Evolutionary conservation across 495 filamentous ascomycete genomes (phyloP), one percentile per base, ranked within the genome.

Genomic region (Tuber aestivum): DNA sequence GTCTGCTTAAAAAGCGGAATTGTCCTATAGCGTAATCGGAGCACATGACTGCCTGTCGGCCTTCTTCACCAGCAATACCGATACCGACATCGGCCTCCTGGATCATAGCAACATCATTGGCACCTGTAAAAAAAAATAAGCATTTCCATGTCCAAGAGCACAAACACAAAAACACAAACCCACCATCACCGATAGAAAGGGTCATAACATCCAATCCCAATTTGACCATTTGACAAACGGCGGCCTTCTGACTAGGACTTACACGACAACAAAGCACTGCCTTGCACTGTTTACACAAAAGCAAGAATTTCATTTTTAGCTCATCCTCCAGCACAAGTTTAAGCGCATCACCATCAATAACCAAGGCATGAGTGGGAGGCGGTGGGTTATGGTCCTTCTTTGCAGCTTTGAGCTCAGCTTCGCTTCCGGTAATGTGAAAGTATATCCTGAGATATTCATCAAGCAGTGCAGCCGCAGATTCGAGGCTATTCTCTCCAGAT

Each of bases 21-120:
- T 99, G 96, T 27, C 94, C 96, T 82, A 99, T 97, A 50, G 95
- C 95, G 84, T 97, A 99, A 84, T 99, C 96, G 16, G 96, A 95
- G 61, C 93, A 97, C 96, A 99, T 99, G 82, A 94, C 96, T 56
- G 96, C 96, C 84, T 97, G 94, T 83, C 96, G 88, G 73, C 96
- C 96, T 88, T 99, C 96, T 78, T 94, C 93, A 84, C 96, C 96
- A 76, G 96, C 95, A 84, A 99, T 97, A 84, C 96, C 96, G 73
- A 99, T 95, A 84, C 96, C 96, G 32, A 98, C 93, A 85, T 99
- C 94, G 7, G 96, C 96, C 84, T 98, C 94, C 85, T 99, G 96
- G 83, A 99, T 99, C 96, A 99, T 99, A 50, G 96, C 96, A 77
- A 98, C 96, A 85, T 99, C 96, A 85, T 98, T 99, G 76, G 96